Percentiles rank a stretch among this genome's conserved stretches.
phyloP scores from a whole-genome alignment of 208 protist species.

The Crithidia mellificae region DNA sequence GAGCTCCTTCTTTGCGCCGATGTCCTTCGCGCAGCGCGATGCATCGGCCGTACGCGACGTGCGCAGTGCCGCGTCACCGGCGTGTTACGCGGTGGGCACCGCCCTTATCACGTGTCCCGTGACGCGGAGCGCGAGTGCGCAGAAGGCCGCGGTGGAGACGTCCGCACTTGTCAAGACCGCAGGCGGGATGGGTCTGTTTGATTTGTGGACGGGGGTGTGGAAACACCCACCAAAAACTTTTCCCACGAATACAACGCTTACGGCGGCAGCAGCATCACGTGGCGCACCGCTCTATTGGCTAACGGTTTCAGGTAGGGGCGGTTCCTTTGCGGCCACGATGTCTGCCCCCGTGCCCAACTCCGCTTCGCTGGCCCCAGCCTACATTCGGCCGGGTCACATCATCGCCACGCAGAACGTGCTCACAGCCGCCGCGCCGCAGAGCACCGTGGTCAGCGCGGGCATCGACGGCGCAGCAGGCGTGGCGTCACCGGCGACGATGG shows the following conservation, averaged over 20 bases:
- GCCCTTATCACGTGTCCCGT: constrained; percentile 40
- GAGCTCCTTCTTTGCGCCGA: constrained; percentile 75
- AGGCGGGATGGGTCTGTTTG: constrained; percentile 31
- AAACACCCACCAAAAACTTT: too few species aligned
- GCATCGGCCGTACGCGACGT: not conserved
- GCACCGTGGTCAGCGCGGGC: too few species aligned
- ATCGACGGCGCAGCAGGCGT: too few species aligned
- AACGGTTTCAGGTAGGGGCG: not conserved
- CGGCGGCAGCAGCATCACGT: not conserved
- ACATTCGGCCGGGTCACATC: constrained; percentile 23
- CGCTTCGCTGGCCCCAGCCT: constrained; percentile 14
- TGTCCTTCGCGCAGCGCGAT: constrained; percentile 73
- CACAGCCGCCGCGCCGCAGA: too few species aligned
- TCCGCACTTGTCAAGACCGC: too few species aligned
- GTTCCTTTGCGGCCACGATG: not conserved
- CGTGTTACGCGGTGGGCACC: constrained; percentile 33
- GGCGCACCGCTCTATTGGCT: not conserved
- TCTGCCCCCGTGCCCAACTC: not conserved
- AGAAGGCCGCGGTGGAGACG: too few species aligned
- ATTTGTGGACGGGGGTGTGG: constrained; percentile 46
- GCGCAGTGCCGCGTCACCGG: not conserved
- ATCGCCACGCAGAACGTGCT: constrained; percentile 32
- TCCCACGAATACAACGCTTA: too few species aligned
- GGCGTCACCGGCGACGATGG: not conserved
- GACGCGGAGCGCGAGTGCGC: not conserved